Evolutionary conservation across 2,329 filamentous ascomycete genomes (phyloP).

Genomic region (Fusarium sp.): DNA sequence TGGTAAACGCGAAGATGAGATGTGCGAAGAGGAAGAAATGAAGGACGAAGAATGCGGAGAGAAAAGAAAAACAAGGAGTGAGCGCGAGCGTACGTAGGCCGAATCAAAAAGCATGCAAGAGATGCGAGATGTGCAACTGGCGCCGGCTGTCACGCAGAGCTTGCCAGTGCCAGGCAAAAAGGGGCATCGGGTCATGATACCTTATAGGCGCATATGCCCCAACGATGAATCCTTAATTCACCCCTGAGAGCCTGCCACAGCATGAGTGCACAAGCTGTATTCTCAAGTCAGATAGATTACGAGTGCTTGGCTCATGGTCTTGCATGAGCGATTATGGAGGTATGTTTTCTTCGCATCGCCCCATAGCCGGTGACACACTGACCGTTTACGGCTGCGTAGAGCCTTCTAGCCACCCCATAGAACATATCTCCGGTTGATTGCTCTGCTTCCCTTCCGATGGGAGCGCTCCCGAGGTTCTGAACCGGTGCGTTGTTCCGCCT

Average conservation of each 20-base stretch:
- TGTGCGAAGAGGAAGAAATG: conserved; percentile 10
- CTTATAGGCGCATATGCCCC: conserved; percentile 28
- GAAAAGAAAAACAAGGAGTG: conserved; percentile 11
- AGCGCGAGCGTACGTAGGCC: conserved; percentile 18
- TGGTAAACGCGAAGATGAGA: conserved; percentile 21
- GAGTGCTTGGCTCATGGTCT: conserved; percentile 10
- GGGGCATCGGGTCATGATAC: conserved; percentile 21
- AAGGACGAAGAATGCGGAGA: conserved; percentile 10
- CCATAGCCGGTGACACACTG: conserved; percentile 18
- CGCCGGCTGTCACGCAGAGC: conserved; percentile 42
- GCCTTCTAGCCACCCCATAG: conserved; percentile 7
- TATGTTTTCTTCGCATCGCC: conserved; percentile 10
- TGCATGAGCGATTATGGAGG: neutral
- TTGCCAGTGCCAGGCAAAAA: conserved; percentile 31
- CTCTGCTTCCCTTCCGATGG: conserved; percentile 14
- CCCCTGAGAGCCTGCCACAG: conserved; percentile 37
- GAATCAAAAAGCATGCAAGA: conserved; percentile 27
- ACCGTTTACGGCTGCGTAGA: conserved; percentile 17
- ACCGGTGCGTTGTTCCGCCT: conserved; percentile 9
- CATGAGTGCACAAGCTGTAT: conserved; percentile 37
- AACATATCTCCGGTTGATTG: conserved; percentile 13
- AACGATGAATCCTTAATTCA: conserved; percentile 5
- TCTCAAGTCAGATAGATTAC: conserved; percentile 32
- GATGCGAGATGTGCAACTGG: conserved; percentile 39
- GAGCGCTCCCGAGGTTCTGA: conserved; percentile 3